phyloP scores from a whole-genome alignment of 2,329 filamentous ascomycete genomes.

The Westerdykella sp. region DNA sequence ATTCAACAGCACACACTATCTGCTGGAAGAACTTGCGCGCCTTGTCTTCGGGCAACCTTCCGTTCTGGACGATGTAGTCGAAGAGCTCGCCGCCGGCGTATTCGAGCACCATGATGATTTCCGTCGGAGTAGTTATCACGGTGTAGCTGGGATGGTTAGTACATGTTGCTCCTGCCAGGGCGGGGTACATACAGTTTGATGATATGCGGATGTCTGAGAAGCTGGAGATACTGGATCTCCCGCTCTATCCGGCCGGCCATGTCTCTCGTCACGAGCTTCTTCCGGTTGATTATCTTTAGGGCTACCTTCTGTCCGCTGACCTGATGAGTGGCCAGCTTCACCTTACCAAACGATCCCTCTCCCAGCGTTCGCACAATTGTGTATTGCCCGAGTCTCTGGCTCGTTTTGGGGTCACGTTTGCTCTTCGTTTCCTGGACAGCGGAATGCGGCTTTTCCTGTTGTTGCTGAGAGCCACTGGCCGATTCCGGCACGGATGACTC shows the following conservation, averaged over 20 bases:
- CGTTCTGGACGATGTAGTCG: slow-evolving; percentile 94
- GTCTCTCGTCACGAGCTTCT: slow-evolving; percentile 92
- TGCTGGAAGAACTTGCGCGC: slow-evolving; percentile 99
- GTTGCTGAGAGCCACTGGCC: slow-evolving; percentile 1
- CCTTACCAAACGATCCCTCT: slow-evolving; percentile 97
- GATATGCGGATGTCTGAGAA: slow-evolving; percentile 93
- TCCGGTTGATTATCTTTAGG: slow-evolving; percentile 93
- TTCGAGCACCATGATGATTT: slow-evolving; percentile 99
- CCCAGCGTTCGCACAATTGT: slow-evolving; percentile 84
- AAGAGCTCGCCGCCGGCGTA: slow-evolving; percentile 96
- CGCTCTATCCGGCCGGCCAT: slow-evolving; percentile 97
- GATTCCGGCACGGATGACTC: slow-evolving; percentile 22
- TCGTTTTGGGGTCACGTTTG: slow-evolving; percentile 53
- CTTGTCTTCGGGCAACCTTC: slow-evolving; percentile 81
- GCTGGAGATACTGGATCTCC: slow-evolving; percentile 95
- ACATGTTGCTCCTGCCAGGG: background rate
- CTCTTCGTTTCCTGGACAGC: slow-evolving; percentile 19
- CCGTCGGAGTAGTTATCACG: slow-evolving; percentile 86
- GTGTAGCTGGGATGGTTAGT: slow-evolving; percentile 60
- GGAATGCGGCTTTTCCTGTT: slow-evolving; percentile 1
- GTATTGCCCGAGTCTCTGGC: slow-evolving; percentile 87
- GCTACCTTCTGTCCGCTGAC: slow-evolving; percentile 92
- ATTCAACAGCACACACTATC: slow-evolving; percentile 97
- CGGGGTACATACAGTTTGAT: slow-evolving; percentile 77
- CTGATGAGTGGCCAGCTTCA: slow-evolving; percentile 91